Evolutionary conservation across 345 rosid genomes (phyloP).

Genomic region (Bruguiera sexangula): DNA sequence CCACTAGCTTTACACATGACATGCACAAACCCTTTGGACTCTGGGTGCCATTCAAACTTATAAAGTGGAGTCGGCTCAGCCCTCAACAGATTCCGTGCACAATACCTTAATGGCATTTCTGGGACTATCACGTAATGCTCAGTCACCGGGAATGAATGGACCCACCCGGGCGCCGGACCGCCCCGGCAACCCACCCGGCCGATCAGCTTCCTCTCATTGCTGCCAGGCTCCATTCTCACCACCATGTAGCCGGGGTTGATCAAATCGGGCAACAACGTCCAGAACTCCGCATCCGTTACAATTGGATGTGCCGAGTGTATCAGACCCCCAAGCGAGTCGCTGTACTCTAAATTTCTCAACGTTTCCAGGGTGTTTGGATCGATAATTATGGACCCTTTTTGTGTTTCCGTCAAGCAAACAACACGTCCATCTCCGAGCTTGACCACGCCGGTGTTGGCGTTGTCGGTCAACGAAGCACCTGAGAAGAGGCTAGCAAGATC

Average conservation of each 20-base stretch:
- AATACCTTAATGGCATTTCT: conserved; percentile 88
- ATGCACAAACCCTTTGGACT: conserved; percentile 67
- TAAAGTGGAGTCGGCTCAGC: conserved; percentile 95
- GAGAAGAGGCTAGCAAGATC: conserved; percentile 71
- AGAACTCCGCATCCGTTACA: conserved; percentile 69
- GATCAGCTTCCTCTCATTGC: conserved; percentile 75
- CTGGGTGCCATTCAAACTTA: conserved; percentile 91
- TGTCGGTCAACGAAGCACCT: conserved; percentile 84
- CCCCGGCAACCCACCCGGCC: conserved; percentile 77
- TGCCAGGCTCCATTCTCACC: conserved; percentile 73
- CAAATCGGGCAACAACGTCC: conserved; percentile 80
- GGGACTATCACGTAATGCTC: conserved; percentile 79
- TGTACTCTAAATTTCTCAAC: conserved; percentile 63
- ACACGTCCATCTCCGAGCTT: conserved; percentile 86
- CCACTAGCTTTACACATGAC: conserved; percentile 88
- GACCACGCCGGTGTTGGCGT: conserved; percentile 87
- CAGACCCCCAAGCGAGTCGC: conserved; percentile 65
- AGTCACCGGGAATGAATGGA: conserved; percentile 90
- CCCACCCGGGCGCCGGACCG: conserved; percentile 93
- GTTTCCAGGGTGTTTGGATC: conserved; percentile 70
- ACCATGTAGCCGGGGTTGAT: conserved; percentile 71
- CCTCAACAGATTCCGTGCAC: conserved; percentile 62
- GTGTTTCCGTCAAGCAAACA: conserved; percentile 86
- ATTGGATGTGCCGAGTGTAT: conserved; percentile 91
- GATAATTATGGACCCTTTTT: conserved; percentile 74